Base-by-base conservation (phyloP, 2,329 filamentous ascomycete species). In the Hypoxylon sp. region DNA sequence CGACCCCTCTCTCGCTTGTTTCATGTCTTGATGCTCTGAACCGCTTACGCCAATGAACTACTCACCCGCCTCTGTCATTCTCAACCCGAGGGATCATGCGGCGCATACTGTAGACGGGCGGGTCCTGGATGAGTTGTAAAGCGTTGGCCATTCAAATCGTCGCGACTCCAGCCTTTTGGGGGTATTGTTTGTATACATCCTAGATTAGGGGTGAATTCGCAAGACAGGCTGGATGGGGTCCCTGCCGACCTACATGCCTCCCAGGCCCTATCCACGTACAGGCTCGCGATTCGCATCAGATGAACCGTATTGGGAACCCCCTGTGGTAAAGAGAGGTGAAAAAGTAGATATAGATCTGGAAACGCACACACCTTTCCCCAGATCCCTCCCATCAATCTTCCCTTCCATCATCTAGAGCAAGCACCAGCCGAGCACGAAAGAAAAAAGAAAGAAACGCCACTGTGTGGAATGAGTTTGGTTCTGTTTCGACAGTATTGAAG, bases 291-390 rank as follows among this genome's bases (percentile, higher is more conserved):
- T 66, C 66, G 40, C 66, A 69, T 65, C 66, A 66, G 61, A 61
- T 66, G 59, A 67, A 65, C 61, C 61, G 6, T 61, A 66, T 60
- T 63, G 22, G 60, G 50, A 61, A 58, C 20, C 63, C 69, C 63
- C 54, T 61, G 68, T 55, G 57, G 44, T 54, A 55, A 61, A 33
- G 44, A 65, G 53, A 58, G 35, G 31, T 13, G 60, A 46, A 48
- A 72, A 69, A 75, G 72, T 74, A 74, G 72, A 76, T 75, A 72
- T 76, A 73, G 73, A 74, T 76, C 69, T 71, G 51, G 70, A 69
- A 56, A 68, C 62, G 65, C 70, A 71, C 61, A 69, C 62, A 66
- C 61, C 59, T 63, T 69, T 65, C 64, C 55, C 49, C 63, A 61
- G 66, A 71, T 72, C 71, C 69, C 71, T 71, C 66, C 56, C 33